Evolutionary conservation across 2,329 filamentous ascomycete genomes (phyloP), one percentile per base, ranked within the genome.

Genomic region (Neodidymelliopsis sp.): DNA sequence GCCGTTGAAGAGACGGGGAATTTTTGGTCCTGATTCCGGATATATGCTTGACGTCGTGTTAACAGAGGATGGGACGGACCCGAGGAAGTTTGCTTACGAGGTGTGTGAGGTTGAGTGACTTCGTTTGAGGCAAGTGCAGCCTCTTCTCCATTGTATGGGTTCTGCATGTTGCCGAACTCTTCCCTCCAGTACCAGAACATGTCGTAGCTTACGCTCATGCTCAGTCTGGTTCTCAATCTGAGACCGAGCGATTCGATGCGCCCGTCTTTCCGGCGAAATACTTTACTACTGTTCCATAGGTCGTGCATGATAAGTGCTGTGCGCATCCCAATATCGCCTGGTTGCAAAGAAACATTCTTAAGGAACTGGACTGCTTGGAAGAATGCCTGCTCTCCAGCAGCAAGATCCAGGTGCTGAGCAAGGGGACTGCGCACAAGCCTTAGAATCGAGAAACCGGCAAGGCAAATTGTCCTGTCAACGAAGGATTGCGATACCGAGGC

Each of bases 161-260:
- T 72, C 25, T 59, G 53, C 66, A 70, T 69, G 43, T 71, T 65
- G 18, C 66, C 64, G 23, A 72, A 73, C 25, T 71, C 69, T 48
- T 71, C 70, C 39, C 70, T 55, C 70, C 70, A 73, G 35, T 71
- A 73, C 70, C 70, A 73, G 50, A 73, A 72, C 68, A 71, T 72
- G 37, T 73, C 70, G 34, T 72, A 73, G 30, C 62, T 70, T 12
- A 73, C 60, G 39, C 68, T 71, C 70, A 73, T 73, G 37, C 65
- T 70, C 11, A 73, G 52, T 35, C 69, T 47, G 8, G 66, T 72
- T 33, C 70, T 53, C 22, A 73, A 37, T 25, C 67, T 56, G 15
- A 73, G 45, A 6, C 64, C 64, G 2, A 73, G 53, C 28, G 64
- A 64, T 36, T 73, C 69, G 6, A 69, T 31, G 13, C 53, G 60